Conservation (phyloP, 2,329 filamentous ascomycete species). For the Pyrenochaeta sp. region DNA sequence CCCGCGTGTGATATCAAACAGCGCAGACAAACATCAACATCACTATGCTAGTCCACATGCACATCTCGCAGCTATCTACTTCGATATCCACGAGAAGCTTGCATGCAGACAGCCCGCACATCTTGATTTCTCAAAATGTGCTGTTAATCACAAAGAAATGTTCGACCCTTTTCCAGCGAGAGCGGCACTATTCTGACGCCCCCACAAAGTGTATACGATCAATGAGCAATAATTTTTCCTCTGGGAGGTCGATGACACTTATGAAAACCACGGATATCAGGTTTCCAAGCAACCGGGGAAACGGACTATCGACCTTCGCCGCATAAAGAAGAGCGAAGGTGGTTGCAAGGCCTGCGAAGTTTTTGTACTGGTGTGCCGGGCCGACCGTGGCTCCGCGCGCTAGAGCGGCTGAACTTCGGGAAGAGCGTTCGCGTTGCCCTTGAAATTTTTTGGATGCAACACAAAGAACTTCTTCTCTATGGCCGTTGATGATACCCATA, state of each 20-base stretch:
- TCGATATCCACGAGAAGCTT: no score
- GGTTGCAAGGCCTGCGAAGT: constrained; percentile 15
- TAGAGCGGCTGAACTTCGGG: background rate
- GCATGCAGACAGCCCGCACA: no score
- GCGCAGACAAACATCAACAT: no score
- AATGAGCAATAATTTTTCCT: constrained; percentile 71
- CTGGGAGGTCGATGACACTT: constrained; percentile 85
- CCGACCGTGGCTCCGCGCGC: background rate
- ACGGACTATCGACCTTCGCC: constrained; percentile 72
- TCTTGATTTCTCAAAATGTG: no score
- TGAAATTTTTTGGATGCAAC: background rate
- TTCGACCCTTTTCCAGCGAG: constrained; percentile 61
- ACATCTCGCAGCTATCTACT: no score
- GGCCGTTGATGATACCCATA: constrained; percentile 47
- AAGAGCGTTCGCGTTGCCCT: constrained; percentile 1
- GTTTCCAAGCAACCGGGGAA: constrained; percentile 80
- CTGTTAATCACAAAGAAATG: constrained; percentile 51
- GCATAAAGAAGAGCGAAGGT: constrained; percentile 75
- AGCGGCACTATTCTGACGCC: constrained; percentile 45
- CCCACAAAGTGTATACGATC: constrained; percentile 52
- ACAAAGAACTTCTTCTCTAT: constrained; percentile 17
- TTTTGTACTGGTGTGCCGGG: constrained; percentile 25
- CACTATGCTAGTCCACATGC: no score
- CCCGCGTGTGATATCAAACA: no score
- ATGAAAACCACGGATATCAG: constrained; percentile 56